phyloP scores from a whole-genome alignment of 805 yeast genomes.

The Hanseniaspora lindneri region DNA sequence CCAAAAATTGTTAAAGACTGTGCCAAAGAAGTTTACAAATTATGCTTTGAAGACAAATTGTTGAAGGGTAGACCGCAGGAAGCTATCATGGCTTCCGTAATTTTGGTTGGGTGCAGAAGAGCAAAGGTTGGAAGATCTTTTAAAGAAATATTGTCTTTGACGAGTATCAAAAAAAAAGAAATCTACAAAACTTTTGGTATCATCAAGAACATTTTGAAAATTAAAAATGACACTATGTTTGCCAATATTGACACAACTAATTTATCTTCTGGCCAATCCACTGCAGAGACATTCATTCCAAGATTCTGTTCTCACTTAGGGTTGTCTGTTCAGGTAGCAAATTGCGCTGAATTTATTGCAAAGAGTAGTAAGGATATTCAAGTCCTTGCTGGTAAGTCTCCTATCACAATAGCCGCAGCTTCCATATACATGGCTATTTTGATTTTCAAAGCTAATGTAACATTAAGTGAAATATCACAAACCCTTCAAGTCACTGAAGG shows the following conservation, averaged over 20 bases:
- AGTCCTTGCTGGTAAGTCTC: slow-evolving; percentile 90
- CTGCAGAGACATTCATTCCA: slow-evolving; percentile 88
- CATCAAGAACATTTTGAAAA: slow-evolving; percentile 56
- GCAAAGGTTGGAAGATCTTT: slow-evolving; percentile 90
- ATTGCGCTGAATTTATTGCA: slow-evolving; percentile 88
- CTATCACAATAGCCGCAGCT: slow-evolving; percentile 95
- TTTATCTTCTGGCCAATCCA: slow-evolving; percentile 65
- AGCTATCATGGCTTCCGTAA: slow-evolving; percentile 92
- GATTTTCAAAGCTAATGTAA: slow-evolving; percentile 66
- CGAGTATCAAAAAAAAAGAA: slow-evolving; percentile 86
- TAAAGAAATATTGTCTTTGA: slow-evolving; percentile 89
- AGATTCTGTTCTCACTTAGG: slow-evolving; percentile 95
- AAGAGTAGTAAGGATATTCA: slow-evolving; percentile 82
- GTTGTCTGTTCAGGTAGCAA: slow-evolving; percentile 66
- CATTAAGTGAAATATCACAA: slow-evolving; percentile 75
- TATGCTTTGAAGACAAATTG: slow-evolving; percentile 76
- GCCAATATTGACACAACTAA: slow-evolving; percentile 35
- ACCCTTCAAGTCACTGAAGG: slow-evolving; percentile 95
- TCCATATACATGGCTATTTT: slow-evolving; percentile 87
- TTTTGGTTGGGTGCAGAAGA: slow-evolving; percentile 85
- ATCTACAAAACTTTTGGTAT: slow-evolving; percentile 83
- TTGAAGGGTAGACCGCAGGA: slow-evolving; percentile 86
- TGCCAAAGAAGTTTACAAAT: slow-evolving; percentile 88
- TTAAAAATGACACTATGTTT: slow-evolving; percentile 31
- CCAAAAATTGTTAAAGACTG: slow-evolving; percentile 95